Conservation (phyloP, 306 rosid species). For the Acacia acuminata region DNA sequence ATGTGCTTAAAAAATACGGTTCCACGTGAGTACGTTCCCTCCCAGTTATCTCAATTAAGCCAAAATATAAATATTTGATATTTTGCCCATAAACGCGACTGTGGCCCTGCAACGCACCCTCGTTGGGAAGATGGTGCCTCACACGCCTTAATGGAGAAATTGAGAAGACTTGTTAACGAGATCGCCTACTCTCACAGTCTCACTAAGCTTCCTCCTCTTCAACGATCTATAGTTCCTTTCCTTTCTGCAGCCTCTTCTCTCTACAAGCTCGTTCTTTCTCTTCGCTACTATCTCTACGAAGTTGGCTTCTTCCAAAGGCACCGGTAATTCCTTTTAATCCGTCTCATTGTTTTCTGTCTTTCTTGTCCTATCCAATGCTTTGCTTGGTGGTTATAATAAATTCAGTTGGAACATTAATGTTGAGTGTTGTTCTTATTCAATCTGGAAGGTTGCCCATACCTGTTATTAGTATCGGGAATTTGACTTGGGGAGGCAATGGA, state of each 20-base stretch:
- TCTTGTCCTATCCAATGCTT: neutral
- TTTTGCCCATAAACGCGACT: no score
- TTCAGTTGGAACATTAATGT: neutral
- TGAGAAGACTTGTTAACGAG: constrained; percentile 56
- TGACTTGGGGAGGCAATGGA: constrained; percentile 98
- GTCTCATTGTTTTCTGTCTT: neutral
- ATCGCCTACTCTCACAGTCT: constrained; percentile 61
- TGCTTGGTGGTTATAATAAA: constrained; percentile 13
- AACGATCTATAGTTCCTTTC: constrained; percentile 58
- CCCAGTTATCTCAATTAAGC: no score
- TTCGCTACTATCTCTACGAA: constrained; percentile 63
- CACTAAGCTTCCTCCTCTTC: constrained; percentile 50
- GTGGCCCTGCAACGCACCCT: neutral
- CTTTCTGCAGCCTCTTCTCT: constrained; percentile 65
- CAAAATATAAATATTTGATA: no score
- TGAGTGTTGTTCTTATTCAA: neutral
- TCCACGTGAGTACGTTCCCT: no score
- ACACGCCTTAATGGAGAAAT: constrained; percentile 52
- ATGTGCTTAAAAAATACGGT: no score
- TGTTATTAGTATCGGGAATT: constrained; percentile 86
- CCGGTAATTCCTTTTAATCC: constrained; percentile 41
- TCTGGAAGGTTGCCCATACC: constrained; percentile 62
- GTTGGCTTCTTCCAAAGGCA: constrained; percentile 45
- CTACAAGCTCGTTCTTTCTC: constrained; percentile 61
- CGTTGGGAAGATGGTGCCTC: neutral